Percentiles rank a stretch among this genome's conserved stretches.
Evolutionary conservation across 2,329 filamentous ascomycete genomes (phyloP).

Genomic region (Macroventuria anomochaeta): DNA sequence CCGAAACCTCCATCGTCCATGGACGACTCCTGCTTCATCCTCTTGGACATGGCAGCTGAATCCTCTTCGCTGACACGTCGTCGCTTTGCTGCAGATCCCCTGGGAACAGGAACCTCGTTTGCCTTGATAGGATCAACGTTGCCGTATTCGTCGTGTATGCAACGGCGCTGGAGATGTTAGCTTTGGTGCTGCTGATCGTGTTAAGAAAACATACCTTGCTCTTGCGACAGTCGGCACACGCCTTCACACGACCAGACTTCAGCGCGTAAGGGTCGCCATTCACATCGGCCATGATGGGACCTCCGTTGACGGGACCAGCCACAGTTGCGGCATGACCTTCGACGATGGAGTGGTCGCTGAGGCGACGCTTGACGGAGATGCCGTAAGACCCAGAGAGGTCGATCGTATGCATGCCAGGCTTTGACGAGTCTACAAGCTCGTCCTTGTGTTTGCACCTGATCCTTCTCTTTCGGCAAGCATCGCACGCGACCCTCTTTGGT

Average conservation of each 20-base stretch:
- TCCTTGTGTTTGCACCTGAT: constrained; percentile 70
- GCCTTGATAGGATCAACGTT: constrained; percentile 69
- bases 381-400: constrained; percentile 42
- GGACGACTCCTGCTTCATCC: constrained; percentile 39
- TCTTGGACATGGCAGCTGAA: constrained; percentile 26
- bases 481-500: constrained; percentile 67
- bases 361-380: constrained; percentile 42
- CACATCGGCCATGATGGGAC: constrained; percentile 44
- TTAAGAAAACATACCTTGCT: constrained; percentile 63
- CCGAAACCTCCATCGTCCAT: constrained; percentile 29
- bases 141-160: constrained; percentile 70
- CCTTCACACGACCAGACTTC: constrained; percentile 67
- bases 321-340: constrained; percentile 26
- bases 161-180: constrained; percentile 62
- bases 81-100: constrained; percentile 63
- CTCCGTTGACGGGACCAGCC: constrained; percentile 34
- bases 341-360: constrained; percentile 40
- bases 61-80: constrained; percentile 53
- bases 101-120: constrained; percentile 65
- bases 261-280: constrained; percentile 52
- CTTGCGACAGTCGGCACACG: constrained; percentile 70
- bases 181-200: not conserved
- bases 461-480: constrained; percentile 66
- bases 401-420: constrained; percentile 41
- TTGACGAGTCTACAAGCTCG: constrained; percentile 50